Evolutionary conservation across 2,329 filamentous ascomycete genomes (phyloP), one percentile per base, ranked within the genome.

Genomic region (Lecanosticta acicola): DNA sequence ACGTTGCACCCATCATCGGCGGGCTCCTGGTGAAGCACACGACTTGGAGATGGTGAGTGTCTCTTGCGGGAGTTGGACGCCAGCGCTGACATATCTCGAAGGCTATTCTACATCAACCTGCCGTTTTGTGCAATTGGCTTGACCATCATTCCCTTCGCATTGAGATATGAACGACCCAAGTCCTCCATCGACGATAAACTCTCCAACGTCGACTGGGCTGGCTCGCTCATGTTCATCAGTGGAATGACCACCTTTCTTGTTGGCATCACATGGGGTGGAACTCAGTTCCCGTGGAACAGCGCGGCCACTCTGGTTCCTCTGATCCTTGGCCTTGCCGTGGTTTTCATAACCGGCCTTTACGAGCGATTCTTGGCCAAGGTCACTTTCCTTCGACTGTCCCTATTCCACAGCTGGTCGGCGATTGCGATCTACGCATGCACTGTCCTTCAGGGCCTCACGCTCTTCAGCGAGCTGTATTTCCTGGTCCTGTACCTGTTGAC

Each of bases 101-200:
- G 45, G 45, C 59, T 69, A 9, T 69, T 68, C 55, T 68, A 64
- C 58, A 54, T 69, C 48, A 67, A 67, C 43, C 48, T 68, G 1
- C 66, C 66, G 2, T 66, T 67, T 47, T 63, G 61, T 46, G 59
- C 45, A 20, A 47, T 64, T 20, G 60, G 54, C 5, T 59, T 64
- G n/a, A 24, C 59, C 38, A 51, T 62, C 34, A 57, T 66, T 2
- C 57, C 61, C 1, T 51, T 79, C 18, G 77, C 78, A 56, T 65
- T 81, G 20, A 68, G 66, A 29, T 14, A 80, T 76, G 11, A 80
- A 74, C 68, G 38, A 13, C 42, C 49, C 9, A 34, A 38, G 33
- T 44, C 42, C 13, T 51, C 51, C 4, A 39, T 56, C 13, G 42
- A 50, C 13, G 48, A 53, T 13, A 55, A 54, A 34, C 33, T 58